A percentile compares a stretch with the other conserved stretches of the same genome.
Evolutionary conservation across 2,329 filamentous ascomycete species (phyloP).

Genomic region (Scolecobasidium constrictum): DNA sequence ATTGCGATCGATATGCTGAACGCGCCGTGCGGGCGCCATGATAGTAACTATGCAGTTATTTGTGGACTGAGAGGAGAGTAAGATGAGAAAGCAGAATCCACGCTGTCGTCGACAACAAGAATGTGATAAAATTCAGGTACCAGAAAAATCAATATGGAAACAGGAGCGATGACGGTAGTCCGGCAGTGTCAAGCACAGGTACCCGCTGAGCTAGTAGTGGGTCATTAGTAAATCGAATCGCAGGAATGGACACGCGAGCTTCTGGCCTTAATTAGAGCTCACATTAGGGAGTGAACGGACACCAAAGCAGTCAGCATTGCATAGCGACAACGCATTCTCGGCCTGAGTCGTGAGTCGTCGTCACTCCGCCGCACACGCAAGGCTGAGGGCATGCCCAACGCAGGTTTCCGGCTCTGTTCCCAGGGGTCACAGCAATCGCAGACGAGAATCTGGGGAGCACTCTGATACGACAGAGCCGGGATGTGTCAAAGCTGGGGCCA

Average conservation of each 20-base stretch:
- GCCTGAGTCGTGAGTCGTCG: too few species aligned
- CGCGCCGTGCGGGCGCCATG: conserved; percentile 13
- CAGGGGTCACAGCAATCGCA: too few species aligned
- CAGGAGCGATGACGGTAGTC: not conserved
- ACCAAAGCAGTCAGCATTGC: too few species aligned
- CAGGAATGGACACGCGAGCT: not conserved
- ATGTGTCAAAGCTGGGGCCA: too few species aligned
- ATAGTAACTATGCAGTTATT: too few species aligned
- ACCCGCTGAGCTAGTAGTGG: not conserved
- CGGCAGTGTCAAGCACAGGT: not conserved
- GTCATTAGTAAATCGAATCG: not conserved
- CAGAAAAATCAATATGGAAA: not conserved
- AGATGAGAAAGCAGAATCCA: not conserved
- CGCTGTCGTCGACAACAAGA: not conserved
- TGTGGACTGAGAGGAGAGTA: not conserved
- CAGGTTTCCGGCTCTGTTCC: not conserved
- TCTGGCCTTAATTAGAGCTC: not conserved
- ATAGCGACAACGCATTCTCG: too few species aligned
- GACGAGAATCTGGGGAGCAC: not conserved
- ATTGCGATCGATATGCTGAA: conserved; percentile 56
- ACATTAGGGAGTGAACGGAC: not conserved
- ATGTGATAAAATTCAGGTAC: not conserved
- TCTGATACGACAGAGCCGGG: too few species aligned
- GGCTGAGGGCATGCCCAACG: not conserved
- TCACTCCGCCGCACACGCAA: too few species aligned